Evolutionary conservation across 495 filamentous ascomycete species (phyloP), one percentile per base, ranked within the genome.

Genomic region (Podospora australis): DNA sequence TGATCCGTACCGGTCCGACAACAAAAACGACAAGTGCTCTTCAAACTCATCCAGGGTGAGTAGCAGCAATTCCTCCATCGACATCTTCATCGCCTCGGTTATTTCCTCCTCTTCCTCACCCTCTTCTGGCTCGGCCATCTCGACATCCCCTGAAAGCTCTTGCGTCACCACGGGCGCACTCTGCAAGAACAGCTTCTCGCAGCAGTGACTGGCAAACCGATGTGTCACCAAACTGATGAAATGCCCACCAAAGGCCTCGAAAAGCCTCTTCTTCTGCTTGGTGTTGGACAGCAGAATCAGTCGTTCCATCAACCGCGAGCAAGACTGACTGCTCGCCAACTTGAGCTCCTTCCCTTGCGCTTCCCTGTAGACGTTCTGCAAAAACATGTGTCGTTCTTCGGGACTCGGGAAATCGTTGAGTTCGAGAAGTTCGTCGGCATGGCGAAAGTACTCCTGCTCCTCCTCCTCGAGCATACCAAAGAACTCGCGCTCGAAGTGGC

Each of bases 131-230:
- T 59, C 58, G 8, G 49, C 49, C 17, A 51, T 43, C 11, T 56
- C 60, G 19, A 40, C 50, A 26, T 49, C 42, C 25, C 77, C 69
- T 42, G 74, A 78, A 44, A 88, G 63, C 63, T 90, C 86, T 52
- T 83, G 69, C 17, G 83, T 85, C 20, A 95, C 84, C 6, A 86
- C 70, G 0, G 85, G 81, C 14, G 90, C 90, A 7, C 86, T 83
- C 46, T 84, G 78, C 28, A 89, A 71, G 58, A 98, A 96, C 8
- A 98, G 73, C 13, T 86, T 89, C 70, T 98, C 92, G 65, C 91
- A 96, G 62, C 90, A 97, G 68, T 98, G 92, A 44, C 87, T 88
- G 3, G 92, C 92, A 60, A 98, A 98, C 22, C 90, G 84, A 65
- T 98, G 92, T 58, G 92, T 90, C 19, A 96, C 79, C 23, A 96